These are phyloP conservation scores for Solanum boliviense DNA, from an alignment of 257 asterid species.

Conservation along the genomic window DNA sequence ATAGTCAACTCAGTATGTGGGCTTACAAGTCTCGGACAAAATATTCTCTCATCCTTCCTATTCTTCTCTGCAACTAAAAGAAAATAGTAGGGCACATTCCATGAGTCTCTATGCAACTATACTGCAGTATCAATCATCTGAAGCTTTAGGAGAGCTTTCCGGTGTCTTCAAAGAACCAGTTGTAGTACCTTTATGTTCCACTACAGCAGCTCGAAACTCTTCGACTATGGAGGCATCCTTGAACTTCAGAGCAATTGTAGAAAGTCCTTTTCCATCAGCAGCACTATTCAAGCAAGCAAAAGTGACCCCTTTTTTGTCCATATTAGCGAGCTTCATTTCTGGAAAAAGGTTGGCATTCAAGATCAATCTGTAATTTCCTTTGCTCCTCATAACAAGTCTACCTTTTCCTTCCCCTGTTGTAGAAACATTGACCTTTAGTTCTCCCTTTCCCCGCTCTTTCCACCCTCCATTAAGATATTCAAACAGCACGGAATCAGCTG, in stretches of 20 bases:
- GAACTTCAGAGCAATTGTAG: conserved; percentile 83
- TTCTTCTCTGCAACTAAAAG: neutral
- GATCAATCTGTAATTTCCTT: conserved; percentile 76
- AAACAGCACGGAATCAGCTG: conserved; percentile 64
- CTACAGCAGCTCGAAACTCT: conserved; percentile 53
- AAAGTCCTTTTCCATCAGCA: conserved; percentile 61
- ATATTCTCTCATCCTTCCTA: neutral
- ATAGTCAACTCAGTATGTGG: neutral
- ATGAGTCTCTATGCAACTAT: neutral
- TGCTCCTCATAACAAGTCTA: conserved; percentile 79
- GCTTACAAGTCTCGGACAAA: neutral
- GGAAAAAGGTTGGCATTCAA: conserved; percentile 81
- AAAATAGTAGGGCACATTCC: neutral
- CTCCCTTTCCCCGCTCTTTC: conserved; percentile 97
- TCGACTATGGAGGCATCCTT: conserved; percentile 62
- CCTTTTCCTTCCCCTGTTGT: conserved; percentile 47
- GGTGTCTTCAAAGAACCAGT: conserved; percentile 47
- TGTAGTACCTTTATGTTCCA: conserved; percentile 34
- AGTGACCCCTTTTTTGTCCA: conserved; percentile 90
- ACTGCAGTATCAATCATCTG: conserved; percentile 24
- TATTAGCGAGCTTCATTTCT: conserved; percentile 77
- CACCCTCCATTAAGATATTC: conserved; percentile 64
- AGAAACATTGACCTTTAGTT: conserved; percentile 62
- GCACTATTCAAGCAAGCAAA: conserved; percentile 83
- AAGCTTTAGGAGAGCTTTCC: conserved; percentile 69